Evolutionary conservation across 2,329 filamentous ascomycete genomes (phyloP).

Genomic region (Beauveria sp.): DNA sequence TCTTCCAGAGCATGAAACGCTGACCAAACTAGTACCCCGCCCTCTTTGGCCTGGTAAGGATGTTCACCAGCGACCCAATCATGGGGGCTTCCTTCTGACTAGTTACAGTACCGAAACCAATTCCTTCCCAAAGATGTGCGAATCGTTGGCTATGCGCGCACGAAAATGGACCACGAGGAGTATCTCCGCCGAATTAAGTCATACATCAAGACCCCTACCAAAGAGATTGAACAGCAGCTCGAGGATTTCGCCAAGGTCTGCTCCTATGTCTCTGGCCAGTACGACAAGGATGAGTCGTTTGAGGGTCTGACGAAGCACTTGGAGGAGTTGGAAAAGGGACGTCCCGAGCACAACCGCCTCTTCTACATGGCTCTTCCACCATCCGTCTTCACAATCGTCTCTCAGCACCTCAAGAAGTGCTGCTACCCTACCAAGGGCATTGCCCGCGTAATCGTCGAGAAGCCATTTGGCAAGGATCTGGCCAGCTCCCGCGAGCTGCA

Average conservation of each 20-base stretch:
- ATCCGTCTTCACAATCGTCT: conserved; percentile 96
- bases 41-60: conserved; percentile 88
- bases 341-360: conserved; percentile 78
- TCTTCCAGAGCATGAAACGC: conserved; percentile 20
- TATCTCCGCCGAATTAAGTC: conserved; percentile 91
- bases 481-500: conserved; percentile 90
- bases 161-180: conserved; percentile 97
- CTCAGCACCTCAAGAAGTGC: conserved; percentile 92
- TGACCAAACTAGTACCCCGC: conserved; percentile 68
- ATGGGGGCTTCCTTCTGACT: not conserved
- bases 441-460: conserved; percentile 95
- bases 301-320: conserved; percentile 77
- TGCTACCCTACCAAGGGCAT: conserved; percentile 91
- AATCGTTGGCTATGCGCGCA: conserved; percentile 97
- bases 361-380: conserved; percentile 99
- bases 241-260: conserved; percentile 82
- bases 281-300: conserved; percentile 95
- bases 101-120: conserved; percentile 86
- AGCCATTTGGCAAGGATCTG: conserved; percentile 97
- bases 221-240: conserved; percentile 93
- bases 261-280: conserved; percentile 93
- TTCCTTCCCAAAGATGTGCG: conserved; percentile 95
- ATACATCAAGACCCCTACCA: conserved; percentile 97
- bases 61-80: not conserved
- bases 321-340: conserved; percentile 73